A percentile compares a stretch with the other conserved stretches of the same genome.
phyloP scores from a whole-genome alignment of 2,329 filamentous ascomycete species.

The Exophiala sp. region DNA sequence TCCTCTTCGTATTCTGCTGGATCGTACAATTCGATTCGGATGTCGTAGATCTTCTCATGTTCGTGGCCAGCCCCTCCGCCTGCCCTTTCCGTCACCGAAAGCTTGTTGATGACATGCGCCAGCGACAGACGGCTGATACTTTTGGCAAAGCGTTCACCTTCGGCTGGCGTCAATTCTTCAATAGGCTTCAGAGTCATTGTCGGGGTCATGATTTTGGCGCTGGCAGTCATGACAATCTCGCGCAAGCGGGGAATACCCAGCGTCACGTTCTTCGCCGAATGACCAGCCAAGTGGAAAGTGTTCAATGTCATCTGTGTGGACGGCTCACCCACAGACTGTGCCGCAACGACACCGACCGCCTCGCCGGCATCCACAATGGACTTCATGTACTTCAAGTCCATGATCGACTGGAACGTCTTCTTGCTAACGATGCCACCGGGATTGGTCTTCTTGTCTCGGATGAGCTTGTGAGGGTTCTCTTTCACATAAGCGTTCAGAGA shows the following conservation, averaged over 20 bases:
- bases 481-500: slow-evolving; percentile 71
- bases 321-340: slow-evolving; percentile 92
- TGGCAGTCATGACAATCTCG: slow-evolving; percentile 98
- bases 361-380: slow-evolving; percentile 92
- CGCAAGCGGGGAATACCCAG: slow-evolving; percentile 93
- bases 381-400: slow-evolving; percentile 87
- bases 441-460: slow-evolving; percentile 55
- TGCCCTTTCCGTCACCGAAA: slow-evolving; percentile 71
- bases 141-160: slow-evolving; percentile 79
- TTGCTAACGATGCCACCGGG: slow-evolving; percentile 48
- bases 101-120: slow-evolving; percentile 74
- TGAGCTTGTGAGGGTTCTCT: slow-evolving; percentile 58
- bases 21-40: slow-evolving; percentile 78
- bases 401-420: slow-evolving; percentile 73
- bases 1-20: slow-evolving; percentile 74
- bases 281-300: slow-evolving; percentile 98
- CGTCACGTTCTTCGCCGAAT: slow-evolving; percentile 97
- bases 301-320: slow-evolving; percentile 99
- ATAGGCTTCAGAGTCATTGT: slow-evolving; percentile 79
- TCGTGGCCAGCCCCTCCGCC: slow-evolving; percentile 62
- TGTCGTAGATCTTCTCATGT: slow-evolving; percentile 76
- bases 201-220: slow-evolving; percentile 79
- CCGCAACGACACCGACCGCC: slow-evolving; percentile 92
- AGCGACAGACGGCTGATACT: slow-evolving; percentile 81
- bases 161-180: slow-evolving; percentile 60